A percentile compares a stretch with the other conserved stretches of the same genome.
Evolutionary conservation across 495 filamentous ascomycete species (phyloP).

Genomic region (Xylaria telfairii): DNA sequence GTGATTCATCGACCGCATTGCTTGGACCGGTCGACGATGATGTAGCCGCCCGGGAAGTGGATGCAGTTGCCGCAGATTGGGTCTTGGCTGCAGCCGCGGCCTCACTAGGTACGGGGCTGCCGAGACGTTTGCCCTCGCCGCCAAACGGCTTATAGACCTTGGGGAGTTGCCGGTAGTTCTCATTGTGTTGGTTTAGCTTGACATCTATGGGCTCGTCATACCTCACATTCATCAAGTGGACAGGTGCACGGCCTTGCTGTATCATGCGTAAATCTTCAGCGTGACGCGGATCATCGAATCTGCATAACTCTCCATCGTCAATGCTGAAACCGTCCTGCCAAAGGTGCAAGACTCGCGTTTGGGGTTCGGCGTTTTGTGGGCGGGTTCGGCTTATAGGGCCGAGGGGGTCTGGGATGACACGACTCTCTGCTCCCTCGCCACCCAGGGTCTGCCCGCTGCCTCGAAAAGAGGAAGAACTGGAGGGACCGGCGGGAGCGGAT

Average conservation of each 20-base stretch:
- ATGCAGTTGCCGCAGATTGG: constrained; percentile 38
- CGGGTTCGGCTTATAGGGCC: constrained; percentile 41
- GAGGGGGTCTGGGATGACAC: constrained; percentile 69
- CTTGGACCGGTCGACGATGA: constrained; percentile 47
- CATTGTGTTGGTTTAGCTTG: constrained; percentile 82
- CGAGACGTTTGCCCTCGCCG: constrained; percentile 84
- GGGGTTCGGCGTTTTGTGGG: constrained; percentile 48
- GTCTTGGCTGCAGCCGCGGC: constrained; percentile 44
- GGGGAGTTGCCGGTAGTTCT: constrained; percentile 82
- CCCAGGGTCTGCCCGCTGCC: constrained; percentile 87
- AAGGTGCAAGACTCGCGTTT: constrained; percentile 77
- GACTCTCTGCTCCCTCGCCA: constrained; percentile 83
- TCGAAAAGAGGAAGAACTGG: constrained; percentile 67
- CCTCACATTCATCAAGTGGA: constrained; percentile 86
- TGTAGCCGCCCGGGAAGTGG: constrained; percentile 53
- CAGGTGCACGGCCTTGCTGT: constrained; percentile 81
- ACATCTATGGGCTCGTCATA: constrained; percentile 89
- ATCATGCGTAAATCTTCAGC: constrained; percentile 82
- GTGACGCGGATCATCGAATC: constrained; percentile 88
- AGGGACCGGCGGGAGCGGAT: constrained; percentile 49
- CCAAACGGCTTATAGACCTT: constrained; percentile 87
- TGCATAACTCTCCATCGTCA: constrained; percentile 89
- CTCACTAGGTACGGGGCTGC: constrained; percentile 82
- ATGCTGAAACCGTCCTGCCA: constrained; percentile 96
- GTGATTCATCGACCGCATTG: constrained; percentile 71